Percentiles rank a stretch among this genome's conserved stretches.
Evolutionary conservation across 2,329 filamentous ascomycete genomes (phyloP).

Genomic region (Ramularia collo-cygni): DNA sequence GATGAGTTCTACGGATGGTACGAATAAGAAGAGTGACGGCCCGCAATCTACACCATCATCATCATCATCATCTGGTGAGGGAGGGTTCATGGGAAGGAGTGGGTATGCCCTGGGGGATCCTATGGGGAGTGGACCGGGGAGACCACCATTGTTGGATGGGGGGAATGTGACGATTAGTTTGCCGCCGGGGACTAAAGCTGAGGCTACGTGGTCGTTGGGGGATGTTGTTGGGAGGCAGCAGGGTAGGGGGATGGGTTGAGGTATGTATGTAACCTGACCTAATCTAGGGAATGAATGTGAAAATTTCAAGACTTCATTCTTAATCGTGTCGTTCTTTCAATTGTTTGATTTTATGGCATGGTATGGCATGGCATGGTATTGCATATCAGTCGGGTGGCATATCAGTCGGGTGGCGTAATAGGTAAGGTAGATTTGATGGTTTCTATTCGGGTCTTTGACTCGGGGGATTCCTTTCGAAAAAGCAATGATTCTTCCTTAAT

Average conservation of each 20-base stretch:
- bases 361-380: no score
- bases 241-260: constrained; percentile 6
- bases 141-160: constrained; percentile 12
- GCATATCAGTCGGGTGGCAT: no score
- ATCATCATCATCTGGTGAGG: constrained; percentile 8
- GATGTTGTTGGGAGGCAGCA: constrained; percentile 29
- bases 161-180: constrained; percentile 39
- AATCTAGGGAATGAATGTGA: no score
- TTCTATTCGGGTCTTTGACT: no score
- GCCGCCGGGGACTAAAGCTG: constrained; percentile 72
- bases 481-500: no score
- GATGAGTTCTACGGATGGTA: constrained; percentile 40
- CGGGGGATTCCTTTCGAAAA: no score
- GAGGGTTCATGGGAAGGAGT: constrained; percentile 20
- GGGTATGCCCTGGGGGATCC: constrained; percentile 26
- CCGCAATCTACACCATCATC: constrained; percentile 18
- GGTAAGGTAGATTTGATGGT: no score
- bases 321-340: no score
- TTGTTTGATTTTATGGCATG: no score
- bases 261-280: no score
- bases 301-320: no score
- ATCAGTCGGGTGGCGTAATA: no score
- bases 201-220: constrained; percentile 67
- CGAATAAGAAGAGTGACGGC: constrained; percentile 31
- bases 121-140: constrained; percentile 17